phyloP scores from a whole-genome alignment of 2,329 filamentous ascomycete genomes.

The Cercospora nicotianae region DNA sequence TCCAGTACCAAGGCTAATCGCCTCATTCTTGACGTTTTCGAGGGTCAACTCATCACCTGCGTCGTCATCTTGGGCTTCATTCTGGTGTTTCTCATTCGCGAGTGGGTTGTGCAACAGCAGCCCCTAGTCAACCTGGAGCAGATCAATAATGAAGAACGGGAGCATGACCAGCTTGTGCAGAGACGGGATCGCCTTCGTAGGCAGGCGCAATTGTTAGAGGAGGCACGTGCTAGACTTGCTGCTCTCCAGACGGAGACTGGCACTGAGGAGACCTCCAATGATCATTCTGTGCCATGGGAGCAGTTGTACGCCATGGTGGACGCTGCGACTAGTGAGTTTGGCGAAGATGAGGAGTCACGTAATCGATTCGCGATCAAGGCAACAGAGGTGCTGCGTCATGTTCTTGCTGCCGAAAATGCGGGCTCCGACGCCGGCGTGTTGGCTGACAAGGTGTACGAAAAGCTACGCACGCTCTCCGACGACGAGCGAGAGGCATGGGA shows the following conservation, averaged over 20 bases:
- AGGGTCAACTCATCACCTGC: slow-evolving; percentile 91
- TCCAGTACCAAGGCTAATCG: slow-evolving; percentile 72
- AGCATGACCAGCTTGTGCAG: slow-evolving; percentile 34
- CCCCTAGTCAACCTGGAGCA: slow-evolving; percentile 69
- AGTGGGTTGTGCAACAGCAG: slow-evolving; percentile 98
- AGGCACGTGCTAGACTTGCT: slow-evolving; percentile 29
- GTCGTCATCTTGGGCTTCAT: slow-evolving; percentile 93
- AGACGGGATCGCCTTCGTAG: slow-evolving; percentile 29
- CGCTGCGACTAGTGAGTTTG: slow-evolving; percentile 29
- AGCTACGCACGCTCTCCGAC: slow-evolving; percentile 26
- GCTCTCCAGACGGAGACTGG: slow-evolving; percentile 31
- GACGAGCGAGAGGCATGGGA: slow-evolving; percentile 33
- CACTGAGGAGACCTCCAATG: slow-evolving; percentile 13
- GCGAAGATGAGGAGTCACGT: slow-evolving; percentile 17
- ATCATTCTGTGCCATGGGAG: slow-evolving; percentile 29
- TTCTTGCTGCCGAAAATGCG: slow-evolving; percentile 25
- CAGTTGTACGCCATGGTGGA: slow-evolving; percentile 31
- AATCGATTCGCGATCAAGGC: slow-evolving; percentile 19
- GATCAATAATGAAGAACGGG: slow-evolving; percentile 30
- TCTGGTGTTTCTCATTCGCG: slow-evolving; percentile 90
- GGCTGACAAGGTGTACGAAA: slow-evolving; percentile 28
- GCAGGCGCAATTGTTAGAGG: slow-evolving; percentile 34
- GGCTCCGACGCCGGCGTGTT: slow-evolving; percentile 24
- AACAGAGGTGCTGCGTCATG: slow-evolving; percentile 25
- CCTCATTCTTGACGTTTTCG: slow-evolving; percentile 76